Conservation (phyloP, 176 grass and related monocot genomes). For the Rhynchospora breviuscula region DNA sequence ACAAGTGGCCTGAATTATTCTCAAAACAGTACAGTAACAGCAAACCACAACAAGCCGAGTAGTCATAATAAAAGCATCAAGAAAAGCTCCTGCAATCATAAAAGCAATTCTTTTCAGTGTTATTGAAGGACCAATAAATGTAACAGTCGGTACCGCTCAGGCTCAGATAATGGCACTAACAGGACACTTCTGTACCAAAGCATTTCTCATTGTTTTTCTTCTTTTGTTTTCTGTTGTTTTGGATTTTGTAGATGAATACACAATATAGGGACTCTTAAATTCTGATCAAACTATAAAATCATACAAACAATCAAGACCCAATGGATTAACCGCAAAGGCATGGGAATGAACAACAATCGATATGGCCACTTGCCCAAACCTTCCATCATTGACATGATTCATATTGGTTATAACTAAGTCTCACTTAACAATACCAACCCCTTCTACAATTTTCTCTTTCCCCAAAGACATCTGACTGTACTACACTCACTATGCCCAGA, state of each 20-base stretch:
- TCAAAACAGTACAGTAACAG: neutral
- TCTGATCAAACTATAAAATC: neutral
- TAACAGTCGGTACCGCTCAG: neutral
- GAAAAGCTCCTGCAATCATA: neutral
- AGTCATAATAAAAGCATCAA: neutral
- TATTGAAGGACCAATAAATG: neutral
- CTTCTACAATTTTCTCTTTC: neutral
- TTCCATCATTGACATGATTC: neutral
- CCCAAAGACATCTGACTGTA: neutral
- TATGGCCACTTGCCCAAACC: neutral
- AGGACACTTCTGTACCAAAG: neutral
- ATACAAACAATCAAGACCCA: neutral
- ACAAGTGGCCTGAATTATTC: neutral
- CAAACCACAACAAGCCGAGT: neutral
- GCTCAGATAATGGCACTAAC: neutral
- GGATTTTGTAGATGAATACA: neutral
- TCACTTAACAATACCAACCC: neutral
- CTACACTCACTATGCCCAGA: neutral
- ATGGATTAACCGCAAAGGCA: neutral
- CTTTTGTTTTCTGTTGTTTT: neutral
- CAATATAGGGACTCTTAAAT: neutral
- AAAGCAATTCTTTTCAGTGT: neutral
- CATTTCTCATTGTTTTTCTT: neutral
- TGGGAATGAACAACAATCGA: neutral
- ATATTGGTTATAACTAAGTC: neutral